Conservation (phyloP, 2,329 filamentous ascomycete species). For the Diaporthe nobilis region DNA sequence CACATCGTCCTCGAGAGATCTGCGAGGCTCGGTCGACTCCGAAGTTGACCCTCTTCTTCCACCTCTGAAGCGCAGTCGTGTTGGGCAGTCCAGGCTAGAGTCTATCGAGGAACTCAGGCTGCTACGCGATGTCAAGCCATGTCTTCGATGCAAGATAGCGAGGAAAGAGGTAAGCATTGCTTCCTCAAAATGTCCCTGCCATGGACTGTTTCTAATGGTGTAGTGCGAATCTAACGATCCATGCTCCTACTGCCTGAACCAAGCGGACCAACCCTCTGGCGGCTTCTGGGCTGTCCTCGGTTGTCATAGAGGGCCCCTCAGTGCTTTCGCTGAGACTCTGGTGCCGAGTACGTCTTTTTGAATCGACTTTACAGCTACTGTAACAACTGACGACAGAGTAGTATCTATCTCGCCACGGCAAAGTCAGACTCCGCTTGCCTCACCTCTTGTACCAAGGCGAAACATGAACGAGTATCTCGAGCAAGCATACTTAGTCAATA, state of each 20-base stretch:
- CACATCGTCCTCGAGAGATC: conserved; percentile 47
- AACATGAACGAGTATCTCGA: conserved; percentile 68
- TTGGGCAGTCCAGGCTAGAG: conserved; percentile 67
- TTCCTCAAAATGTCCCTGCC: conserved; percentile 43
- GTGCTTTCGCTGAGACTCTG: conserved; percentile 63
- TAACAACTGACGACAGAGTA: conserved; percentile 45
- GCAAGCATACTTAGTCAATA: conserved; percentile 58
- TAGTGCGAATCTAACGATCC: conserved; percentile 67
- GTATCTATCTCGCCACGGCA: conserved; percentile 64
- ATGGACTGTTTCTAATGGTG: conserved; percentile 22
- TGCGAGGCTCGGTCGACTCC: conserved; percentile 59
- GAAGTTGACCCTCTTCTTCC: conserved; percentile 67
- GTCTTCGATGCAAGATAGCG: conserved; percentile 65
- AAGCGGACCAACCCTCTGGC: conserved; percentile 53
- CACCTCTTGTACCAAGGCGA: conserved; percentile 62
- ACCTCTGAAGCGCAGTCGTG: conserved; percentile 67
- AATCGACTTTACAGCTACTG: background rate
- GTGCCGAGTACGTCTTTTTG: conserved; percentile 60
- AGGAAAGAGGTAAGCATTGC: conserved; percentile 59
- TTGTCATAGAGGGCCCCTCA: conserved; percentile 65
- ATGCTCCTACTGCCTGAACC: conserved; percentile 62
- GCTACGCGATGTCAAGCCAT: conserved; percentile 62
- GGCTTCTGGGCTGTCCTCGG: conserved; percentile 65
- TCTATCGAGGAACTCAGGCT: conserved; percentile 71
- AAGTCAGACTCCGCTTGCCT: conserved; percentile 64